phyloP scores from a whole-genome alignment of 768 basidiomycete genomes.

The Suillus lakei region DNA sequence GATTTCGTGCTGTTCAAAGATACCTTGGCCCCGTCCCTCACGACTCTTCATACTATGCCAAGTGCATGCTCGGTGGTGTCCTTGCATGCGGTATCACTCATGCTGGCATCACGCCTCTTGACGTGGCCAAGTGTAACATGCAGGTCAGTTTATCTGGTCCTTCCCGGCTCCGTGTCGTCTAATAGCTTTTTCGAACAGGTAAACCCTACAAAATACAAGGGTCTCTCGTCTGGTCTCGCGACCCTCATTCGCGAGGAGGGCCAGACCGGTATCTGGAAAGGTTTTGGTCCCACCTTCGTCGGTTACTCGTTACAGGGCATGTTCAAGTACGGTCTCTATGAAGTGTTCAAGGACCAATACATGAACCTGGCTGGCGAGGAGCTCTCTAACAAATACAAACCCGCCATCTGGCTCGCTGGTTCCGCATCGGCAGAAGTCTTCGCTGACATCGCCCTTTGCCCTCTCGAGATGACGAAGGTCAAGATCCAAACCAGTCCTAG shows the following conservation, averaged over 20 bases:
- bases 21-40: slow-evolving; percentile 76
- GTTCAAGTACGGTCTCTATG: slow-evolving; percentile 99
- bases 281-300: slow-evolving; percentile 89
- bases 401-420: slow-evolving; percentile 90
- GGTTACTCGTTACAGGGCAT: slow-evolving; percentile 96
- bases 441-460: slow-evolving; percentile 95
- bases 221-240: slow-evolving; percentile 63
- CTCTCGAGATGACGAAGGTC: slow-evolving; percentile 92
- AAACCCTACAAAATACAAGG: slow-evolving; percentile 74
- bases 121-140: slow-evolving; percentile 93
- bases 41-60: slow-evolving; percentile 76
- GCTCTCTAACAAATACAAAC: slow-evolving; percentile 78
- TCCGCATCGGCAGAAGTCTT: slow-evolving; percentile 96
- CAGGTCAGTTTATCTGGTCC: slow-evolving; percentile 53
- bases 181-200: slow-evolving; percentile 50
- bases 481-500: slow-evolving; percentile 81
- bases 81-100: slow-evolving; percentile 90
- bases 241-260: slow-evolving; percentile 82
- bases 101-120: slow-evolving; percentile 85
- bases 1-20: slow-evolving; percentile 39
- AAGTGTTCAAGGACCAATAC: slow-evolving; percentile 94
- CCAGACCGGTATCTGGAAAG: slow-evolving; percentile 89
- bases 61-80: slow-evolving; percentile 87
- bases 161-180: neutral
- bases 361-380: slow-evolving; percentile 91